Base-by-base conservation (phyloP, 352 stramenopile genomes). In the Nothophytophthora sp. region DNA sequence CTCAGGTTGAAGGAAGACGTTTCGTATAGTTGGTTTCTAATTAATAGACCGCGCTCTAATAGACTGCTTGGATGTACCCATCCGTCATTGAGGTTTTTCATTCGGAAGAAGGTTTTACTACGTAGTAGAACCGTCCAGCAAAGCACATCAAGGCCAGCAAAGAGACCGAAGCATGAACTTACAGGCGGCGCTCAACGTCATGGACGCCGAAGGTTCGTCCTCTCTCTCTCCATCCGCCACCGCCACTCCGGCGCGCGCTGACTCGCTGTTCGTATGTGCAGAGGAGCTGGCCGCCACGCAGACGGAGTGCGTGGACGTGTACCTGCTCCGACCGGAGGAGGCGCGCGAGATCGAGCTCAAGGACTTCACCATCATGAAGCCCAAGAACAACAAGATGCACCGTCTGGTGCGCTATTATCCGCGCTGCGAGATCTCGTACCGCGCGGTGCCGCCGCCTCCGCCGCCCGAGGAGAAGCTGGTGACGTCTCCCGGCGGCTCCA, bases 291-390 rank as follows among this genome's bases (percentile, higher is more conserved):
- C 54, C 5, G 25, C 22, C 5, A 83, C 45, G 6, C 60, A 86
- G 48, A 79, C 55, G 13, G 81, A 92, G 53, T 67, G 46, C 42
- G 73, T 92, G 44, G 76, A 88, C 50, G 81, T 90, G 35, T 92
- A 92, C 54, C 50, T 92, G 33, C 47, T 92, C 27, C 60, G 71
- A 16, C 81, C 79, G 4, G 79, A 89, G 46, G 77, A 85, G 23
- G 55, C 69, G 28, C 79, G 79, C 35, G 73, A 71, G 38, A 70
- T 86, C 24, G 75, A 83, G 42, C 70, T 88, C 52, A 87, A 90
- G 45, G 77, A 90, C 63, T 86, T 90, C 36, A 92, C 81, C 25
- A 88, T 88, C 65, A 86, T 88, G 67, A 90, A 89, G 36, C 81
- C 81, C 41, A 87, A 87, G 59, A 86, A 88, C 55, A 85, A 85